Conservation (phyloP, 108 stramenopile species). For the Fragilaria radians region DNA sequence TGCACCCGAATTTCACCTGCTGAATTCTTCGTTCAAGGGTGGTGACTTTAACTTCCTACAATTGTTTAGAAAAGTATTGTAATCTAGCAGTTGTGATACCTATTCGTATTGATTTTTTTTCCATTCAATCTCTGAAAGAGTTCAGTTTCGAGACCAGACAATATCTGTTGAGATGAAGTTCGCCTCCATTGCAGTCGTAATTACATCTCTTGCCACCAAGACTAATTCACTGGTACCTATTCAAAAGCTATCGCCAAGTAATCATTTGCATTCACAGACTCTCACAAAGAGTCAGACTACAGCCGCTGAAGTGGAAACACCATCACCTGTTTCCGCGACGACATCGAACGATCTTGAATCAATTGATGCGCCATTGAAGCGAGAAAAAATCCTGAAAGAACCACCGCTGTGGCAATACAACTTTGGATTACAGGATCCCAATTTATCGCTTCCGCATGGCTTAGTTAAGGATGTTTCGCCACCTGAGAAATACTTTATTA, state of each 20-base stretch:
- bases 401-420: conserved; percentile 88
- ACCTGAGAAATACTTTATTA: conserved; percentile 60
- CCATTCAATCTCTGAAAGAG: too few relatives aligned
- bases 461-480: conserved; percentile 46
- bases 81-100: too few relatives aligned
- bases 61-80: too few relatives aligned
- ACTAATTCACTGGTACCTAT: conserved; percentile 4
- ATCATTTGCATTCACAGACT: too few relatives aligned
- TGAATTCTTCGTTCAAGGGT: too few relatives aligned
- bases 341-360: neutral
- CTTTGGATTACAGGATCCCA: conserved; percentile 83
- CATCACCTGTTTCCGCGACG: neutral
- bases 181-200: neutral
- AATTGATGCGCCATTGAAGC: conserved; percentile 10
- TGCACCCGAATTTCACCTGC: too few relatives aligned
- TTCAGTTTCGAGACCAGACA: too few relatives aligned
- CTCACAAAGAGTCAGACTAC: too few relatives aligned
- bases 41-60: too few relatives aligned
- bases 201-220: neutral
- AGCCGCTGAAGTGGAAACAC: conserved; percentile 1
- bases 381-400: conserved; percentile 69
- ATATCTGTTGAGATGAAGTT: conserved; percentile 1
- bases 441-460: conserved; percentile 65
- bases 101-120: too few relatives aligned
- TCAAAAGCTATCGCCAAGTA: conserved; percentile 6